Evolutionary conservation across 2,329 filamentous ascomycete genomes (phyloP), one percentile per base, ranked within the genome.

Genomic region (Metarhizium guizhouense): DNA sequence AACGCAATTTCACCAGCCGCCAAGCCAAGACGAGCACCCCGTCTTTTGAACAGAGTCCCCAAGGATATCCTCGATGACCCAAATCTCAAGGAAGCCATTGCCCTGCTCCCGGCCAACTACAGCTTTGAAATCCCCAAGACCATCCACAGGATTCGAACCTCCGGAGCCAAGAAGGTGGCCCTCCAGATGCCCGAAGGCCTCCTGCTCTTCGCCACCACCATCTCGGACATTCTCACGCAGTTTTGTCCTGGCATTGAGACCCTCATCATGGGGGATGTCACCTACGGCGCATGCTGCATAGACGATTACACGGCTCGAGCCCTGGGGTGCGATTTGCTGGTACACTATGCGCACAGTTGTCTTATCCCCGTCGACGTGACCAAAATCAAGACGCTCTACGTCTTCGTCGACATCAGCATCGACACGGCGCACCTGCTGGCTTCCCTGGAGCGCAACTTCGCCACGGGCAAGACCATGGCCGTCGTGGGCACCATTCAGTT

Each of bases 121-220:
- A 93, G 89, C 64, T 99, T 99, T 69, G 94, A 99, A 75, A 91
- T 99, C 55, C 94, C 90, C 68, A 99, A 99, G 75, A 99, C 94
- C 8, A 95, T 99, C 65, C 91, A 97, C 72, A 85, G 93, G 51
- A 92, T 99, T 70, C 87, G 90, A 48, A 87, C 86, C 1, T 84
- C 87, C 8, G 84, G 82, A 8, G 86, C 92, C 2, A 93, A 85
- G 67, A 87, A 86, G 61, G 85, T 99, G 2, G 95, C 93, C 0
- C 78, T 99, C n/a, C 94, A 99, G 72, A 94, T 99, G 78, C 94
- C 94, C 5, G 95, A 99, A 72, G 94, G 94, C 1, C 80, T 99
- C 2, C 82, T 99, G 32, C 78, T 99, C 56, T 99, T 99, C 69
- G 94, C 94, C 25, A 97, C 94, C 30, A 99, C 94, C 40, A 93